Conservation (phyloP, 202 grass and related monocot genomes). For the Saccharum hybrid region DNA sequence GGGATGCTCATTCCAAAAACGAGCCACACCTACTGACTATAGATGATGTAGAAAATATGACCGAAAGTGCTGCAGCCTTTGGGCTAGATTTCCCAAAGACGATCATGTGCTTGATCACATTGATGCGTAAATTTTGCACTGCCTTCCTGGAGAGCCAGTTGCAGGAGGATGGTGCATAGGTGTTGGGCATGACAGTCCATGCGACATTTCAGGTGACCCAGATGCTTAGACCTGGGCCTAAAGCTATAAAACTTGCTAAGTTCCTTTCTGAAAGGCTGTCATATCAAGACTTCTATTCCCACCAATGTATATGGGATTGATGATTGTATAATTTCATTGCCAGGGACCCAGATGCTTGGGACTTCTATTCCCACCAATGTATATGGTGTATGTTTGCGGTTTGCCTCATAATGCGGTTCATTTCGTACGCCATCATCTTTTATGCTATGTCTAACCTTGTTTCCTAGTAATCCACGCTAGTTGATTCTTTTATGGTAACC, state of each 20-base stretch:
- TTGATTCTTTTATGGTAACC: neutral
- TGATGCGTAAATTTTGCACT: slow-evolving; percentile 64
- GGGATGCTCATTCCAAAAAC: slow-evolving; percentile 43
- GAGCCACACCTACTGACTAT: slow-evolving; percentile 56
- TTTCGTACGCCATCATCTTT: neutral
- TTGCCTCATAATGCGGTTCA: neutral
- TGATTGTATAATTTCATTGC: slow-evolving; percentile 34
- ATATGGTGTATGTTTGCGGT: neutral
- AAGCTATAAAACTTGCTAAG: slow-evolving; percentile 63
- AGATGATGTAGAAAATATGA: slow-evolving; percentile 72
- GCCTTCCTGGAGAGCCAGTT: slow-evolving; percentile 48
- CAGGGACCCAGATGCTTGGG: neutral
- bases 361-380: no score
- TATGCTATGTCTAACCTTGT: neutral
- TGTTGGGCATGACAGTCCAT: slow-evolving; percentile 62
- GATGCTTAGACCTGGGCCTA: slow-evolving; percentile 83
- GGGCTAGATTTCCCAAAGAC: slow-evolving; percentile 64
- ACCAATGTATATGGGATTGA: slow-evolving; percentile 88
- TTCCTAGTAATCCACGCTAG: neutral
- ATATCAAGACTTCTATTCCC: slow-evolving; percentile 55
- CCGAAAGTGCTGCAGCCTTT: slow-evolving; percentile 57
- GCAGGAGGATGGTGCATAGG: slow-evolving; percentile 92
- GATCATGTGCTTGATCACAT: slow-evolving; percentile 72
- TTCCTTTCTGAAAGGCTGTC: slow-evolving; percentile 67
- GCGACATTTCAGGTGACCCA: slow-evolving; percentile 63